These are phyloP conservation scores for Zygotorulaspora chibaensis DNA, from an alignment of 805 yeast species.

Conservation along the genomic window DNA sequence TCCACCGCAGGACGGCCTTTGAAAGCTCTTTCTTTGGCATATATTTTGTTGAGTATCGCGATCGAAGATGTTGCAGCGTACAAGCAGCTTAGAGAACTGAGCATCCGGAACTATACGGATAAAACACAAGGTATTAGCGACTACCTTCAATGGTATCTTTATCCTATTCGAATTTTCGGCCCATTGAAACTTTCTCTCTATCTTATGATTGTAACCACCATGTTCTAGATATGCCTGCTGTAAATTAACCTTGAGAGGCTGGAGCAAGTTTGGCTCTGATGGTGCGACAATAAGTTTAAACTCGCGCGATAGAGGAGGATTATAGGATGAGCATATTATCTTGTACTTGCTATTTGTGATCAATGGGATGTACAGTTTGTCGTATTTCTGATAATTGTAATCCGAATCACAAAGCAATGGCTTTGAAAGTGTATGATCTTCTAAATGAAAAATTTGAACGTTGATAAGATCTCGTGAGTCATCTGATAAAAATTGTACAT, in stretches of 20 bases:
- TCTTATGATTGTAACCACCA: conserved; percentile 26
- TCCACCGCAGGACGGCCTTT: conserved; percentile 13
- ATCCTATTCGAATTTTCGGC: conserved; percentile 6
- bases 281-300: conserved; percentile 12
- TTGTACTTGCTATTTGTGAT: conserved; percentile 21
- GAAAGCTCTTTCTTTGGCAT: conserved; percentile 11
- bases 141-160: conserved; percentile 8
- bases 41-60: conserved; percentile 14
- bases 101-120: conserved; percentile 19
- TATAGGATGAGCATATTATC: conserved; percentile 21
- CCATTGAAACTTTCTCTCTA: conserved; percentile 11
- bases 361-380: conserved; percentile 14
- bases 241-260: conserved; percentile 1
- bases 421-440: conserved; percentile 19
- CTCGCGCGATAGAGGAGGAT: neutral
- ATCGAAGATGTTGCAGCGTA: conserved; percentile 25
- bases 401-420: conserved; percentile 21
- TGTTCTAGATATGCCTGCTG: conserved; percentile 16
- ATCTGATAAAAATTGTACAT: conserved; percentile 18
- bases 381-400: conserved; percentile 13
- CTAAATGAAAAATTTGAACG: conserved; percentile 20
- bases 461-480: conserved; percentile 14
- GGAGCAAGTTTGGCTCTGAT: neutral
- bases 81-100: conserved; percentile 1
- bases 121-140: conserved; percentile 14